phyloP scores from a whole-genome alignment of 345 rosid species.

The Eucalyptus curtisii region DNA sequence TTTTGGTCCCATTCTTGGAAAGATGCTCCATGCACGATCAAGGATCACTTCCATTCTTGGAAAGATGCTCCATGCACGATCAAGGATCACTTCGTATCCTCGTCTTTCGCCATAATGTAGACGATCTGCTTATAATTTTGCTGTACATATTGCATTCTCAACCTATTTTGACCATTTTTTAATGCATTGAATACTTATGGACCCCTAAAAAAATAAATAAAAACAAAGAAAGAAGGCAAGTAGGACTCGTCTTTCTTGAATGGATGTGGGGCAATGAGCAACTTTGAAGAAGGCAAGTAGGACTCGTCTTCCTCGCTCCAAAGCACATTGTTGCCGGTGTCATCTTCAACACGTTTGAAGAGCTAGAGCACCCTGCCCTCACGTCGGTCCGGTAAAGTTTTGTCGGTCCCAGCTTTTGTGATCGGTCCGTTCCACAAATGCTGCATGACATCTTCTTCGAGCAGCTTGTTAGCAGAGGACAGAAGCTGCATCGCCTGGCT shows the following conservation, averaged over 20 bases:
- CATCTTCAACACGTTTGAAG: constrained; percentile 14
- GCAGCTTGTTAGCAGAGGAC: constrained; percentile 8
- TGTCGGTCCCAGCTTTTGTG: constrained; percentile 3
- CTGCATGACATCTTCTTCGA: constrained; percentile 1
- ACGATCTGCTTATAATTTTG: neutral
- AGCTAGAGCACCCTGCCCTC: constrained; percentile 3
- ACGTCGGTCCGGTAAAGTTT: neutral
- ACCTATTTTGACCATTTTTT: neutral
- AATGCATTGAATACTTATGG: too few relatives aligned
- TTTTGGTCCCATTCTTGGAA: neutral
- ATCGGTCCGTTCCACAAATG: constrained; percentile 29
- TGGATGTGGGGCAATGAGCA: neutral
- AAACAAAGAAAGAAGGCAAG: neutral
- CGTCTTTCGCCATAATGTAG: neutral
- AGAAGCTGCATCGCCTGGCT: constrained; percentile 19
- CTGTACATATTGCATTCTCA: neutral
- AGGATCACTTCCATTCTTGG: too few relatives aligned
- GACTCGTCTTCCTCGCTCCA: too few relatives aligned
- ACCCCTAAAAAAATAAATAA: too few relatives aligned
- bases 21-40: too few relatives aligned
- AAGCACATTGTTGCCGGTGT: too few relatives aligned
- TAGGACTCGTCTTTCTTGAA: neutral
- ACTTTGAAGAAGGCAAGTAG: too few relatives aligned
- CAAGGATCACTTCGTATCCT: neutral
- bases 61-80: neutral